Evolutionary conservation across 2,329 filamentous ascomycete species (phyloP), one percentile per base, ranked within the genome.

Genomic region (Phyllosticta citrichinensis): DNA sequence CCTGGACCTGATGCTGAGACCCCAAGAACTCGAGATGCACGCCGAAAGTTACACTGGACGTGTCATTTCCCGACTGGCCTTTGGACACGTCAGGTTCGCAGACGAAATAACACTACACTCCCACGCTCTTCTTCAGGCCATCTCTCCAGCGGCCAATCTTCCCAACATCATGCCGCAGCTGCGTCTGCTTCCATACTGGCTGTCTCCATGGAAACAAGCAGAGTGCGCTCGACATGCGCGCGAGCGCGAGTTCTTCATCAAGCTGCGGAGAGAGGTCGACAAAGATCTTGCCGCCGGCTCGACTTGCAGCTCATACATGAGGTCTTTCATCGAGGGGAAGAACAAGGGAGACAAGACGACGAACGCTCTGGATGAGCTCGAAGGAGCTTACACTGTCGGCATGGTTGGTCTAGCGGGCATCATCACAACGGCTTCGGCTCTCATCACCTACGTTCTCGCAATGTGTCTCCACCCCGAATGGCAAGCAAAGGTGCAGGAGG

Each of bases 401-500:
- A 62, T 62, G 59, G 33, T 63, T 9, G 62, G 62, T 5, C 33
- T 63, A 2, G 58, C 58, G 1, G 62, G 58, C 24, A 54, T 63
- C 20, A 33, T 61, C 9, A 68, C 68, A 0, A 67, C 65, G 30
- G 56, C 52, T 12, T 55, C 63, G 1, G 35, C 53, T 8, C 33
- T 68, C 11, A 63, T 65, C 50, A 63, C 63, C 6, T 66, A 66
- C 56, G 61, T 62, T 1, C 60, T 68, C 5, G 66, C 67, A 3
- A 65, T 64, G 30, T 10, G 66, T 17, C 50, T 62, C 5, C 60
- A 65, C 12, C 66, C 66, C 0, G 62, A 65, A 1, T 65, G 54
- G 51, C 50, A 64, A 1, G 20, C 12, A 3, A 64, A 58, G 54
- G 64, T 65, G 17, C 66, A 68, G 50, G 56, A 63, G 10, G 66